phyloP scores from a whole-genome alignment of 768 basidiomycete species.

The Xerocomellus amylosporus region DNA sequence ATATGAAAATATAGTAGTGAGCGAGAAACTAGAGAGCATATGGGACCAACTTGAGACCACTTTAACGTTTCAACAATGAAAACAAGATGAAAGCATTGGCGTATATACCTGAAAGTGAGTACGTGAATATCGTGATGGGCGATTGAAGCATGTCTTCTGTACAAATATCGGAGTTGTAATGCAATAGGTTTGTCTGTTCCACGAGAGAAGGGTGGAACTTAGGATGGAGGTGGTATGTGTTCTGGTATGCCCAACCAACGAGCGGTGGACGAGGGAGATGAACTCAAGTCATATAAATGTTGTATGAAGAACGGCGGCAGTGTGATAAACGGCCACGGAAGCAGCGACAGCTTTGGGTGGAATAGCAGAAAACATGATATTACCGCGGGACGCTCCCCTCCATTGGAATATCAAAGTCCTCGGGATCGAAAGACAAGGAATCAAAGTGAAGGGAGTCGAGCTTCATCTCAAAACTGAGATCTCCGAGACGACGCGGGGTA shows the following conservation, averaged over 20 bases:
- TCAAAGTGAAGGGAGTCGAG: conserved; percentile 77
- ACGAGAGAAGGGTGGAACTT: not conserved
- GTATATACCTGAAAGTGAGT: conserved; percentile 13
- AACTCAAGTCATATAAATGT: conserved; percentile 10
- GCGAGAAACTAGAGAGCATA: not conserved
- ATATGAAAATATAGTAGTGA: not conserved
- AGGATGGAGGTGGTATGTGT: not conserved
- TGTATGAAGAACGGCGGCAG: not conserved
- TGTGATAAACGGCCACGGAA: not conserved
- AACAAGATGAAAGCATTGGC: conserved; percentile 12
- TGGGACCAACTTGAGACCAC: conserved; percentile 4
- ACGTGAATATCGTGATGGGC: conserved; percentile 11
- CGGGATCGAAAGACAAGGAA: conserved; percentile 62
- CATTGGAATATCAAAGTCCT: conserved; percentile 42
- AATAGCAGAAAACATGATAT: conserved; percentile 1
- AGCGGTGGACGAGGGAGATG: not conserved
- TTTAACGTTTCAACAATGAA: conserved; percentile 7
- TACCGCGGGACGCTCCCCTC: conserved; percentile 15
- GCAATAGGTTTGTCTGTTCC: conserved; percentile 4
- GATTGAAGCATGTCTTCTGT: conserved; percentile 9
- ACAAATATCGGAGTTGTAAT: not conserved
- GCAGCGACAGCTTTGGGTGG: not conserved
- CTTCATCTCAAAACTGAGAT: conserved; percentile 59
- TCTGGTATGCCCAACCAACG: not conserved
- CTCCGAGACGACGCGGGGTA: conserved; percentile 24